Evolutionary conservation across 495 filamentous ascomycete species (phyloP).

Genomic region (Aspergillus avenaceus): DNA sequence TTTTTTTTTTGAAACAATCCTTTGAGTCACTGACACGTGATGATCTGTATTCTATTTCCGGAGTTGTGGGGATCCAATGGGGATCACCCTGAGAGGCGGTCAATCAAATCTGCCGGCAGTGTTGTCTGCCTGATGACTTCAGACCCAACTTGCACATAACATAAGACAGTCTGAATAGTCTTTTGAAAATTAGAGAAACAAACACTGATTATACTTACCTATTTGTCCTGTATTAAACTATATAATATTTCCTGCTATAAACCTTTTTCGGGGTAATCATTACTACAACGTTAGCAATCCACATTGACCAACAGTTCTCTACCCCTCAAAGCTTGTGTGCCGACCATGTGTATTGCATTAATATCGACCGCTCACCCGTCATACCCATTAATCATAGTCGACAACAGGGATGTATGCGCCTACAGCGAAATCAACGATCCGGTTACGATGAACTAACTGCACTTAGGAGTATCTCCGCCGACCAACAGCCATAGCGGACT

Average conservation of each 20-base stretch:
- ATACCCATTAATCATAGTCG: slow-evolving; percentile 84
- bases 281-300: neutral
- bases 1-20: too few species aligned
- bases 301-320: neutral
- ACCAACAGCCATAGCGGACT: slow-evolving; percentile 76
- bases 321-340: neutral
- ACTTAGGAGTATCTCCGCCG: slow-evolving; percentile 78
- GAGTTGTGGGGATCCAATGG: neutral
- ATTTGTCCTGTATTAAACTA: too few species aligned
- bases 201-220: too few species aligned
- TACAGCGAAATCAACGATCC: neutral
- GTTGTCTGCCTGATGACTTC: slow-evolving; percentile 7
- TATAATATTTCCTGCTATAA: too few species aligned
- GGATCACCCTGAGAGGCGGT: neutral
- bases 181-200: too few species aligned
- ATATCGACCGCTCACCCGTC: slow-evolving; percentile 85
- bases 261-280: too few species aligned
- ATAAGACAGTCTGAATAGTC: too few species aligned
- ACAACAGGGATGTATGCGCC: slow-evolving; percentile 79
- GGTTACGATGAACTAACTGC: slow-evolving; percentile 12
- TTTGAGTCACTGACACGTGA: too few species aligned
- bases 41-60: neutral
- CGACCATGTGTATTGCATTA: slow-evolving; percentile 84
- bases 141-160: neutral
- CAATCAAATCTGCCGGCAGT: slow-evolving; percentile 1